Conservation (phyloP, 192 early-diverging fungal species). For the Umbelopsis vinacea region DNA sequence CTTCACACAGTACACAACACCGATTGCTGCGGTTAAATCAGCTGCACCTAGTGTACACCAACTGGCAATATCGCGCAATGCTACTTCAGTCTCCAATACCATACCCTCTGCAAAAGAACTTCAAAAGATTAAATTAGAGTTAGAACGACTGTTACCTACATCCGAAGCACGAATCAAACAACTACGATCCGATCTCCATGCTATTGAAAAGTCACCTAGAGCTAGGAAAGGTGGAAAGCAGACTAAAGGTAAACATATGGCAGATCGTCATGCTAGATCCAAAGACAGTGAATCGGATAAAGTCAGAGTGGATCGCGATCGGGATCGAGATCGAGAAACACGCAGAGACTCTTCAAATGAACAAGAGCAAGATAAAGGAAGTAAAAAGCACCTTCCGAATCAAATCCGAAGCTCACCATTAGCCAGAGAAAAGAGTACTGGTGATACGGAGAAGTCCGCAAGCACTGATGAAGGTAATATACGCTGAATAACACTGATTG, state of each 20-base stretch:
- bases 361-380: background rate
- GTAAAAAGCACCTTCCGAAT: background rate
- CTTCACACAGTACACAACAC: conserved; percentile 10
- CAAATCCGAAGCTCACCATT: background rate
- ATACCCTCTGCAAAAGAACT: conserved; percentile 18
- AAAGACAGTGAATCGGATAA: conserved; percentile 15
- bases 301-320: conserved; percentile 10
- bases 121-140: conserved; percentile 1
- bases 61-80: background rate
- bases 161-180: conserved; percentile 19
- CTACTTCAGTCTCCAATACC: background rate
- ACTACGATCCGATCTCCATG: conserved; percentile 8
- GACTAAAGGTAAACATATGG: background rate
- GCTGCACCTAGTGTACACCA: conserved; percentile 10
- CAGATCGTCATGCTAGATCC: background rate
- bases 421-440: conserved; percentile 8
- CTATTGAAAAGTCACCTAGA: background rate
- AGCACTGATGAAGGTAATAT: conserved; percentile 6
- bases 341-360: background rate
- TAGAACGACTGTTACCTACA: conserved; percentile 3
- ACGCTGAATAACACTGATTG: background rate
- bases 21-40: background rate
- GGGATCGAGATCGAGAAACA: background rate
- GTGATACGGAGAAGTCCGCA: conserved; percentile 8
- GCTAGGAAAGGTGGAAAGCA: background rate